These are phyloP conservation scores for Kernera saxatilis DNA, from an alignment of 345 rosid genomes.

Conservation along the genomic window DNA sequence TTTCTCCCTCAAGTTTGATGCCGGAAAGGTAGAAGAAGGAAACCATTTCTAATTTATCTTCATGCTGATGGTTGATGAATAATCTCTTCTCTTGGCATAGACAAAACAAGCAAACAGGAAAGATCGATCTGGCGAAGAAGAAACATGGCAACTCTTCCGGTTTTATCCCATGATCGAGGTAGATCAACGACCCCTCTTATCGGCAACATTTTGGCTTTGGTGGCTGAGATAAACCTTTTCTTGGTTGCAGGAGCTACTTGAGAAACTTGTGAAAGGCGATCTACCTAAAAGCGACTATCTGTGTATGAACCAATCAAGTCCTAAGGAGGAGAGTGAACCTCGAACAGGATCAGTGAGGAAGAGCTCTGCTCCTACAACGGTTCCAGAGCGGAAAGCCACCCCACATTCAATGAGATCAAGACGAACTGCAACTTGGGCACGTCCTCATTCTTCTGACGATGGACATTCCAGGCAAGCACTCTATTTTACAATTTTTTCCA, in stretches of 20 bases:
- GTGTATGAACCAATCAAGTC: slow-evolving; percentile 43
- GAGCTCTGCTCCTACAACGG: slow-evolving; percentile 32
- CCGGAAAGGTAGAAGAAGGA: slow-evolving; percentile 52
- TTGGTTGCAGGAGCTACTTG: slow-evolving; percentile 67
- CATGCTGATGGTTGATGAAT: slow-evolving; percentile 5
- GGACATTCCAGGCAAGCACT: slow-evolving; percentile 61
- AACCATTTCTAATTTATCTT: too few species aligned
- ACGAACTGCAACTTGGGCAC: slow-evolving; percentile 82
- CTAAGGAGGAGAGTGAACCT: slow-evolving; percentile 25
- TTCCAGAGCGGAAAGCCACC: slow-evolving; percentile 56
- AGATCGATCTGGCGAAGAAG: slow-evolving; percentile 84
- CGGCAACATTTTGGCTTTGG: neutral
- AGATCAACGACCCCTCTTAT: neutral
- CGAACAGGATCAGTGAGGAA: slow-evolving; percentile 38
- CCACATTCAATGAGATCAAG: slow-evolving; percentile 88
- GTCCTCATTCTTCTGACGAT: slow-evolving; percentile 64
- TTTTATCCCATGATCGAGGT: slow-evolving; percentile 95
- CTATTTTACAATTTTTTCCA: neutral
- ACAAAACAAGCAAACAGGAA: slow-evolving; percentile 74
- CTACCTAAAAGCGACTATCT: slow-evolving; percentile 63
- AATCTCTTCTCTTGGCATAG: slow-evolving; percentile 40
- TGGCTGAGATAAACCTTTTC: slow-evolving; percentile 5
- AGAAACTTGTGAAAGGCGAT: slow-evolving; percentile 61
- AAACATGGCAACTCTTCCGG: slow-evolving; percentile 83
- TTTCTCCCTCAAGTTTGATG: slow-evolving; percentile 87